Evolutionary conservation across 2,329 filamentous ascomycete species (phyloP).

Genomic region (Emmonsia crescens): DNA sequence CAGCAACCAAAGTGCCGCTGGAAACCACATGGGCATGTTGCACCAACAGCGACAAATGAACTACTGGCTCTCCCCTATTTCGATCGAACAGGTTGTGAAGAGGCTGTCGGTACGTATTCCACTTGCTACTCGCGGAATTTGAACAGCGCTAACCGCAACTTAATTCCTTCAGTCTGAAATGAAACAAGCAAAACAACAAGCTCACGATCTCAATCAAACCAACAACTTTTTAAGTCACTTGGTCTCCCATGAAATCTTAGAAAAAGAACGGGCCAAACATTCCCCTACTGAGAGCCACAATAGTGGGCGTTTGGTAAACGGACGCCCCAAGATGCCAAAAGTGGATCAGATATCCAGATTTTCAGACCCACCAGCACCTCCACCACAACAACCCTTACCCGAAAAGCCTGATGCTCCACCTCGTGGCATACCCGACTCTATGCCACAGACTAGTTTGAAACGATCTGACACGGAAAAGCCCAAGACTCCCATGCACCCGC

Average conservation of each 20-base stretch:
- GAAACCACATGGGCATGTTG: slow-evolving; percentile 46
- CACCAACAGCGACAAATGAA: slow-evolving; percentile 65
- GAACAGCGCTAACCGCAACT: slow-evolving; percentile 6
- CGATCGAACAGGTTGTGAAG: slow-evolving; percentile 90
- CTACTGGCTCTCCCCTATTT: slow-evolving; percentile 79
- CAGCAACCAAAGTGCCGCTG: slow-evolving; percentile 45
- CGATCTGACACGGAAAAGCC: slow-evolving; percentile 65
- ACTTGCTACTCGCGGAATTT: neutral
- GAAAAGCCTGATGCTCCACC: slow-evolving; percentile 68
- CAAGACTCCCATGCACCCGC: slow-evolving; percentile 38
- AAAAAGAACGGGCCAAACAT: slow-evolving; percentile 40
- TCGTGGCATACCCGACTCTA: slow-evolving; percentile 36
- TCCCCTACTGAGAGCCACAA: slow-evolving; percentile 34
- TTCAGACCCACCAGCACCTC: slow-evolving; percentile 84
- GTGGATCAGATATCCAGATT: slow-evolving; percentile 73
- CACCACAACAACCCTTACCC: slow-evolving; percentile 82
- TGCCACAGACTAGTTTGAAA: slow-evolving; percentile 50
- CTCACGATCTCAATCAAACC: slow-evolving; percentile 72
- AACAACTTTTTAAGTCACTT: slow-evolving; percentile 70
- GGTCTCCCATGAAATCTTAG: slow-evolving; percentile 57
- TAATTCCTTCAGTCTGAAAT: slow-evolving; percentile 60
- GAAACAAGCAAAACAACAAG: slow-evolving; percentile 77
- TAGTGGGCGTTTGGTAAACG: slow-evolving; percentile 37
- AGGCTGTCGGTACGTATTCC: slow-evolving; percentile 54
- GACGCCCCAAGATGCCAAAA: slow-evolving; percentile 41